Base-by-base conservation (phyloP, 1,284 basidiomycete species). In the Exsudoporus floridanus region DNA sequence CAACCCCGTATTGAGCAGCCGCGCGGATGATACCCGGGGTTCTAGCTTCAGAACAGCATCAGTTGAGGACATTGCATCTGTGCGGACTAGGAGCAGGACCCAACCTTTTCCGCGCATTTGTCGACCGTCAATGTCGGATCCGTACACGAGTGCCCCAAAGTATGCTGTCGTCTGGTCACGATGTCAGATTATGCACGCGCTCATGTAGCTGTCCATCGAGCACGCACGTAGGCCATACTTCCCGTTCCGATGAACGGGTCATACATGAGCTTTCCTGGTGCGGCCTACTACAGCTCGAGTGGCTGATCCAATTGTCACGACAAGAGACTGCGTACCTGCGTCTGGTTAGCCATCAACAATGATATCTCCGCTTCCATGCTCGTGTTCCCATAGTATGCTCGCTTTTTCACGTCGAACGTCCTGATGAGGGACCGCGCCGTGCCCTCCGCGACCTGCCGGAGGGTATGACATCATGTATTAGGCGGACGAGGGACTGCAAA, bases 211-310 rank as follows among this genome's bases (percentile, higher is more conserved):
- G 28, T 54, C 19, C 16, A 48, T 44, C 35, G 40, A 49, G 31
- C 53, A 57, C 60, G 48, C 53, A 90, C 88, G 71, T 98, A 95
- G 28, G 94, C 85, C 86, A 98, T 92, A 59, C 94, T 97, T 7
- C 97, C 97, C 0, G 97, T 99, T 1, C 97, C 97, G 44, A 91
- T 85, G 69, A 99, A 99, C 0, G 97, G 97, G 67, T 99, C 97
- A 63, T 98, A 98, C 18, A 98, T 78, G 30, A 98, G 70, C 70
- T 92, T 96, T 35, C 94, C 94, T 2, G 92, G 86, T 4, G 86
- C 80, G 0, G 94, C 88, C 91, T 94, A 51, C 12, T 45, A 47
- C 25, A n/a, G 42, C 2, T 49, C 19, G 37, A 16, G 28, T 2
- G 9, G 39, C n/a, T 18, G 21, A 27, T 49, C 21, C 30, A 21